Evolutionary conservation across 2,329 filamentous ascomycete species (phyloP).

Genomic region (Talaromyces sp.): DNA sequence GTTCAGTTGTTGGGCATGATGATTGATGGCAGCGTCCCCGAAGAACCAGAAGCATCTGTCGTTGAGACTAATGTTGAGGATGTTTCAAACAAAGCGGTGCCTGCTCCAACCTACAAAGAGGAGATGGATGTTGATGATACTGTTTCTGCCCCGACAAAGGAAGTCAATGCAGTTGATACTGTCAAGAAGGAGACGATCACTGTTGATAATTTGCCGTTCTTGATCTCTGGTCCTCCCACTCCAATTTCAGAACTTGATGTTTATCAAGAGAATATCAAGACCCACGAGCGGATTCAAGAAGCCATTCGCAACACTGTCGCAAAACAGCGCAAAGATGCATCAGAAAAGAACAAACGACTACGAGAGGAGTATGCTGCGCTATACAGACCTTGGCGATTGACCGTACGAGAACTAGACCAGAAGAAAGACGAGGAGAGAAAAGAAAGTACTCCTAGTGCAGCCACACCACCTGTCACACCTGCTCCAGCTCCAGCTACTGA

Average conservation of each 20-base stretch:
- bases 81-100: background rate
- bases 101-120: constrained; percentile 21
- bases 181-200: constrained; percentile 30
- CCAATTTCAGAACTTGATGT: constrained; percentile 46
- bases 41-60: constrained; percentile 27
- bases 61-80: constrained; percentile 24
- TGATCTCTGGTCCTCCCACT: constrained; percentile 41
- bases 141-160: constrained; percentile 14
- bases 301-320: constrained; percentile 38
- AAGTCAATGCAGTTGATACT: constrained; percentile 16
- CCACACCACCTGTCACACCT: constrained; percentile 34
- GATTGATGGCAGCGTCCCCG: constrained; percentile 32
- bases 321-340: constrained; percentile 37
- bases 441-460: constrained; percentile 36
- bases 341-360: constrained; percentile 40
- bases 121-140: constrained; percentile 23
- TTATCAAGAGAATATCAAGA: constrained; percentile 40
- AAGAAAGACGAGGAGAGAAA: constrained; percentile 37
- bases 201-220: constrained; percentile 46
- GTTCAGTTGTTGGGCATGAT: constrained; percentile 46
- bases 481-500: constrained; percentile 32
- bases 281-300: constrained; percentile 39
- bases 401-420: constrained; percentile 43
- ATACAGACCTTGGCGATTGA: constrained; percentile 47
- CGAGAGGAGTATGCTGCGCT: constrained; percentile 39